phyloP scores from a whole-genome alignment of 1,284 basidiomycete genomes.

The Irpex rosettiformis region DNA sequence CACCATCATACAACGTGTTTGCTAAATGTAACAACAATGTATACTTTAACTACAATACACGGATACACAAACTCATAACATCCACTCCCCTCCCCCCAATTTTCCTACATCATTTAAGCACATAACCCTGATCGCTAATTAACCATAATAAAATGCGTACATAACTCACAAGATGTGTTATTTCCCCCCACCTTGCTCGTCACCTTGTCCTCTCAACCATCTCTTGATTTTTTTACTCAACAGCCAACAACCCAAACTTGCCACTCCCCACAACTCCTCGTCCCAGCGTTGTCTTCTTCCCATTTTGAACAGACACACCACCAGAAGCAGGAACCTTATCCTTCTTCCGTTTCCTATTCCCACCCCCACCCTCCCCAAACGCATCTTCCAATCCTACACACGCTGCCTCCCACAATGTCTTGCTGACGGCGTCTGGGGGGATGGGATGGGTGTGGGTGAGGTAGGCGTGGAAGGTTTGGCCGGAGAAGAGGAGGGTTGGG shows the following conservation, averaged over 20 bases:
- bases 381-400: conserved; percentile 45
- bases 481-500: conserved; percentile 51
- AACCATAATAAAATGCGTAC: too few relatives aligned
- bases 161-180: too few relatives aligned
- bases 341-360: conserved; percentile 34
- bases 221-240: too few relatives aligned
- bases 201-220: too few relatives aligned
- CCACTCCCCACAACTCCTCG: conserved; percentile 1
- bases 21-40: too few relatives aligned
- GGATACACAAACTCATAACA: too few relatives aligned
- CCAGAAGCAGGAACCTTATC: conserved; percentile 26
- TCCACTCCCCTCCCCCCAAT: too few relatives aligned
- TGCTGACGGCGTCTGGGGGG: conserved; percentile 20
- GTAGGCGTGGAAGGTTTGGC: conserved; percentile 50
- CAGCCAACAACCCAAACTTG: conserved; percentile 13
- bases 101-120: too few relatives aligned
- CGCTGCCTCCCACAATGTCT: conserved; percentile 45
- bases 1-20: too few relatives aligned
- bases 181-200: too few relatives aligned
- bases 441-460: conserved; percentile 33
- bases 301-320: background rate
- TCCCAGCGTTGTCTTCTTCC: background rate
- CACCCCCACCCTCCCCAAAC: conserved; percentile 36
- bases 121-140: too few relatives aligned
- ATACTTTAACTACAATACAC: too few relatives aligned